Percentiles rank a stretch among this genome's conserved stretches.
These are phyloP conservation scores for Wickerhamiella nectarea DNA, from an alignment of 805 yeast species.

Conservation along the genomic window DNA sequence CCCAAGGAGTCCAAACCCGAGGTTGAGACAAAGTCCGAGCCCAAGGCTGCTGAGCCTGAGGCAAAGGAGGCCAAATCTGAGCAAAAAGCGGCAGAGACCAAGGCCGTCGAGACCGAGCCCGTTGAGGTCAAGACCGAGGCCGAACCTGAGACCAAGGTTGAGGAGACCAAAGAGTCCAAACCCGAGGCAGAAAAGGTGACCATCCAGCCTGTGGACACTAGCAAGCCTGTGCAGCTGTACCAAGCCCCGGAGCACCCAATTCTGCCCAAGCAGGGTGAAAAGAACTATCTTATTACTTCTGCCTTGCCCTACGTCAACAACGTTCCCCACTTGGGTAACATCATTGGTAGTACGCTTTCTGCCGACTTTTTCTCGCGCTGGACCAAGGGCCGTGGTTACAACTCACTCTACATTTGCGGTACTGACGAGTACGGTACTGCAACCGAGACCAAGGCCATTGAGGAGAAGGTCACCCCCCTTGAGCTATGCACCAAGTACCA, in stretches of 20 bases:
- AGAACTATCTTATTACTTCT: conserved; percentile 80
- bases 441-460: conserved; percentile 94
- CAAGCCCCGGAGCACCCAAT: conserved; percentile 26
- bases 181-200: background rate
- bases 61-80: conserved; percentile 11
- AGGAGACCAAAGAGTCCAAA: background rate
- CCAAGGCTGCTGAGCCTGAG: background rate
- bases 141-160: conserved; percentile 7
- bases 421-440: conserved; percentile 99
- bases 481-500: conserved; percentile 87
- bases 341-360: conserved; percentile 83
- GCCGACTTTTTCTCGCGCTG: conserved; percentile 92
- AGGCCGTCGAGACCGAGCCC: conserved; percentile 2
- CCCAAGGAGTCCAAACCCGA: background rate
- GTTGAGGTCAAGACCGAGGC: conserved; percentile 12
- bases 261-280: conserved; percentile 55
- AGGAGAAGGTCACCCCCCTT: conserved; percentile 78
- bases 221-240: conserved; percentile 1
- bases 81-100: too few relatives aligned
- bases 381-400: conserved; percentile 76
- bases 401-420: conserved; percentile 81
- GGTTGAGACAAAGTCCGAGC: background rate
- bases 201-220: background rate
- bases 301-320: conserved; percentile 97
- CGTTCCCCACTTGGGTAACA: conserved; percentile 96